These are phyloP conservation scores for Helianthus tuberosus DNA, from an alignment of 129 eudicot species.

Conservation along the genomic window DNA sequence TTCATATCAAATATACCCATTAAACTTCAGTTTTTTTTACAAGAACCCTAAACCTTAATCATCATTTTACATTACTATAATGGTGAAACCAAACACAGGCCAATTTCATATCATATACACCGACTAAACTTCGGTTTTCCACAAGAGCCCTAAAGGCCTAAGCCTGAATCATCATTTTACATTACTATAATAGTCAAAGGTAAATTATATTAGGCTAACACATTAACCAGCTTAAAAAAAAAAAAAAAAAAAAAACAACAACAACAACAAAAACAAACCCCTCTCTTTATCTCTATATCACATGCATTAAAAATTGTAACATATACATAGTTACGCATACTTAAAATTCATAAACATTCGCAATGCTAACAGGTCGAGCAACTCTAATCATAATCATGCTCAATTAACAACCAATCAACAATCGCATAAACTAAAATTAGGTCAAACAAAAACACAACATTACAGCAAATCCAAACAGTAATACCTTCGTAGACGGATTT, in stretches of 20 bases:
- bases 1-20: background rate
- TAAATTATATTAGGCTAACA: background rate
- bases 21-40: background rate
- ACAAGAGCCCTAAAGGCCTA: too few relatives aligned
- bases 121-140: too few relatives aligned
- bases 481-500: slow-evolving; percentile 80
- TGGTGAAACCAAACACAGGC: background rate
- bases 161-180: too few relatives aligned
- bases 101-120: too few relatives aligned
- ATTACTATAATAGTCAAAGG: background rate
- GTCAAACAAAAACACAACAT: slow-evolving; percentile 1
- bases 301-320: background rate
- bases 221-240: too few relatives aligned
- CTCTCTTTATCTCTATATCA: background rate
- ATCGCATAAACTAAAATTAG: background rate
- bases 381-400: background rate
- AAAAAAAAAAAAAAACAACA: too few relatives aligned
- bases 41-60: background rate
- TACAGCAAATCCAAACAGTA: background rate
- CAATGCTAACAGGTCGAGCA: background rate
- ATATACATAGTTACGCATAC: background rate
- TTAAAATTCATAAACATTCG: background rate
- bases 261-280: too few relatives aligned
- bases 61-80: background rate
- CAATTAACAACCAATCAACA: background rate